Evolutionary conservation across 495 filamentous ascomycete species (phyloP).

Genomic region (Penicillium parvum): DNA sequence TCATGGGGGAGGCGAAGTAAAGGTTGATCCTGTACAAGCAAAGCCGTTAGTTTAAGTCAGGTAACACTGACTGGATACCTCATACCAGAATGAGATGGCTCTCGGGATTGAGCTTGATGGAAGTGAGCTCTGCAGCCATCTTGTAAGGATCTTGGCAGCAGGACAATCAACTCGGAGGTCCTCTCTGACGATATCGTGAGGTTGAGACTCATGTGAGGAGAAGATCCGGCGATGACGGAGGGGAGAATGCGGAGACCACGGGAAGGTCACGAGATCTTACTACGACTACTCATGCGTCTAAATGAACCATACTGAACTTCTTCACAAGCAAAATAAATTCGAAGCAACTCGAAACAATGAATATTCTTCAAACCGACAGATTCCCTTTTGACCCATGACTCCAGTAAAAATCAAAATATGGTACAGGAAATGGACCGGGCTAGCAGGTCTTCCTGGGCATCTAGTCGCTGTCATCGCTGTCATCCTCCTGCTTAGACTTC

Average conservation of each 20-base stretch:
- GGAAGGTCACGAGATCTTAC: slow-evolving; percentile 11
- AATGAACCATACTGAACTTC: neutral
- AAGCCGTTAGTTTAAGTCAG: slow-evolving; percentile 11
- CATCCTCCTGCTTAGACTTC: slow-evolving; percentile 56
- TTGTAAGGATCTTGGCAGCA: neutral
- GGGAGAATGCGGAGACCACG: slow-evolving; percentile 22
- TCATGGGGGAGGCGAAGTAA: slow-evolving; percentile 89
- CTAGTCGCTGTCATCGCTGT: slow-evolving; percentile 55
- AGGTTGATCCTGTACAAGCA: slow-evolving; percentile 74
- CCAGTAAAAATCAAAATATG: slow-evolving; percentile 38
- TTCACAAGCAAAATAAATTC: neutral
- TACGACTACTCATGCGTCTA: neutral
- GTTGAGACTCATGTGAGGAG: slow-evolving; percentile 5
- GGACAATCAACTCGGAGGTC: neutral
- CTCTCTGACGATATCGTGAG: neutral
- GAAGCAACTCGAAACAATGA: slow-evolving; percentile 13
- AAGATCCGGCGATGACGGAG: slow-evolving; percentile 17
- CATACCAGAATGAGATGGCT: slow-evolving; percentile 65
- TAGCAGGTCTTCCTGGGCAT: slow-evolving; percentile 29
- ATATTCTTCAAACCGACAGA: slow-evolving; percentile 26
- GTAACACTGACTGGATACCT: slow-evolving; percentile 8
- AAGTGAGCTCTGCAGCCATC: slow-evolving; percentile 53
- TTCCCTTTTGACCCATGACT: slow-evolving; percentile 47
- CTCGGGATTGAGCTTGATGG: slow-evolving; percentile 69
- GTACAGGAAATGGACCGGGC: slow-evolving; percentile 36